phyloP scores from a whole-genome alignment of 2,329 filamentous ascomycete species.

The Aspergillus brunneoviolaceus region DNA sequence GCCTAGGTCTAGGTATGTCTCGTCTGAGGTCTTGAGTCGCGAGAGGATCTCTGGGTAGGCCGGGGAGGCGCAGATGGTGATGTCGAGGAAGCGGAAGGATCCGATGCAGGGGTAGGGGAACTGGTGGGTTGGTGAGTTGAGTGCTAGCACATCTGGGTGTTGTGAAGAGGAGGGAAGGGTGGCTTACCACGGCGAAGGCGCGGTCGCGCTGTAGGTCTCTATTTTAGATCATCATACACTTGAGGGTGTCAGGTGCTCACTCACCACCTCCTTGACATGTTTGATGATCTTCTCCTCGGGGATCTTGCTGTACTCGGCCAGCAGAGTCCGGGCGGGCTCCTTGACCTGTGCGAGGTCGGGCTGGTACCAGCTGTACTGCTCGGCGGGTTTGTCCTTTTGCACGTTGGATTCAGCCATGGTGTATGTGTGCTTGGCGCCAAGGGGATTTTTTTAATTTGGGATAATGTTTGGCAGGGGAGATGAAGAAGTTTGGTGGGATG shows the following conservation, averaged over 20 bases:
- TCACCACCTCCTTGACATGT: conserved; percentile 3
- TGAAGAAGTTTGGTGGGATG: neutral
- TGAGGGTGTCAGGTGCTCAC: neutral
- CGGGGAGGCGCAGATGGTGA: neutral
- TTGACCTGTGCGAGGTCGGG: neutral
- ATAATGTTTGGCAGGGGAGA: neutral
- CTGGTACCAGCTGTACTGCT: conserved; percentile 2
- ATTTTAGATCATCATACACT: no score
- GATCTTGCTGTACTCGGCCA: conserved; percentile 2
- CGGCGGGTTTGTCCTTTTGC: neutral
- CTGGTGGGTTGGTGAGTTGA: neutral
- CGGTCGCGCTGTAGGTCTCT: neutral
- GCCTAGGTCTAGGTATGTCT: conserved; percentile 1
- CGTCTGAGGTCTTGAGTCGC: neutral
- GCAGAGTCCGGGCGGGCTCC: neutral
- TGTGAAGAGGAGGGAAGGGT: neutral
- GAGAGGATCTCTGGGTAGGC: neutral
- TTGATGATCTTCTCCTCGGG: conserved; percentile 3
- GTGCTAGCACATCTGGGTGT: neutral
- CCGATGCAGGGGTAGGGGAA: conserved; percentile 7
- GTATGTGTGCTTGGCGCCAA: neutral
- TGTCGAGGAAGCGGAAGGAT: conserved; percentile 5
- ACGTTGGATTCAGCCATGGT: neutral
- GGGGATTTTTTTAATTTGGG: neutral
- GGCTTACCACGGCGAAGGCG: conserved; percentile 1